Conservation (phyloP, 1,139 yeast species). For the Petasospora fabianii region DNA sequence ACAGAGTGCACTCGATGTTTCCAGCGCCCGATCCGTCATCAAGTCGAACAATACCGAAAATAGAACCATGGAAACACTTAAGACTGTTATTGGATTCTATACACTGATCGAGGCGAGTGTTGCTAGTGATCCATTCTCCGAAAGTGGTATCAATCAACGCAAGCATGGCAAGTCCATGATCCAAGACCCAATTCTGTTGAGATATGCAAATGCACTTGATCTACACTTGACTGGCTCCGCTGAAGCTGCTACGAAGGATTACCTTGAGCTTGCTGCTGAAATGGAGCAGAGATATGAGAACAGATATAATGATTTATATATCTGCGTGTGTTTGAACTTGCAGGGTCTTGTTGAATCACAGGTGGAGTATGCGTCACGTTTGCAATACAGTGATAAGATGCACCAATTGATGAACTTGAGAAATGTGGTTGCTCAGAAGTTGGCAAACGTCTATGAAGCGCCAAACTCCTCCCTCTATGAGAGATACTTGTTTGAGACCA, state of each 20-base stretch:
- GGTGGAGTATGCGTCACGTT: conserved; percentile 11
- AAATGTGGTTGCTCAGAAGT: conserved; percentile 1
- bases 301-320: conserved; percentile 17
- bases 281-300: not conserved
- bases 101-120: conserved; percentile 14
- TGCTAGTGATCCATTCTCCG: conserved; percentile 12
- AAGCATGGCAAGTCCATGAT: not conserved
- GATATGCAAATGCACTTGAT: conserved; percentile 1
- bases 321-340: conserved; percentile 14
- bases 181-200: conserved; percentile 3
- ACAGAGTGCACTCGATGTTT: not conserved
- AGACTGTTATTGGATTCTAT: conserved; percentile 12
- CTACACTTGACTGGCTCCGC: not conserved
- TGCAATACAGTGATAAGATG: conserved; percentile 1
- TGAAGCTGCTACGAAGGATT: conserved; percentile 10
- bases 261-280: not conserved
- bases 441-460: conserved; percentile 6
- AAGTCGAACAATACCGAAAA: not conserved
- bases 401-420: conserved; percentile 6
- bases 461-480: conserved; percentile 6
- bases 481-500: conserved; percentile 16
- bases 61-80: conserved; percentile 1
- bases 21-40: not conserved
- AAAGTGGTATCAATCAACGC: not conserved
- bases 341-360: conserved; percentile 16